Percentiles rank a stretch among this genome's conserved stretches.
These are phyloP conservation scores for Castanea crenata DNA, from an alignment of 306 rosid species.

Conservation along the genomic window DNA sequence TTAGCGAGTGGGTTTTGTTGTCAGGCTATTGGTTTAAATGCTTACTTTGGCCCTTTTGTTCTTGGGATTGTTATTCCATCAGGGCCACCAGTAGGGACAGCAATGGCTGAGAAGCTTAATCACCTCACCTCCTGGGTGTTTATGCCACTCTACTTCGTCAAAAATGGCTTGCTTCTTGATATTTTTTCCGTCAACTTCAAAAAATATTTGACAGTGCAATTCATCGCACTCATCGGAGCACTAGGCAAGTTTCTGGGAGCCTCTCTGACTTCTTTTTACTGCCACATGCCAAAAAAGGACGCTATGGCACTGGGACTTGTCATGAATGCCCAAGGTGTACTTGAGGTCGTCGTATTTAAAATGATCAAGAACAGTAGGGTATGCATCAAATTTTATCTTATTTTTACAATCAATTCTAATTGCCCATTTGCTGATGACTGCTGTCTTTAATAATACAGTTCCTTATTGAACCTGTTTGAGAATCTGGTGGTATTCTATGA, in stretches of 20 bases:
- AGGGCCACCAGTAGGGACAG: conserved; percentile 31
- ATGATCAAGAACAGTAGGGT: conserved; percentile 11
- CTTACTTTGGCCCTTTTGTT: conserved; percentile 27
- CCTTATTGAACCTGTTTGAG: neutral
- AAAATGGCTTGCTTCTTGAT: conserved; percentile 21
- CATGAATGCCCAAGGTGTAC: conserved; percentile 34
- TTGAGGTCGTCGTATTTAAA: conserved; percentile 29
- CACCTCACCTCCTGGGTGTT: conserved; percentile 29
- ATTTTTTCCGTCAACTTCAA: neutral
- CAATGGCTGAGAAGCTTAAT: conserved; percentile 25
- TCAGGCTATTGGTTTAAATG: conserved; percentile 23
- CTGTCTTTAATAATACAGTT: neutral
- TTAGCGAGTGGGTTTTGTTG: conserved; percentile 24
- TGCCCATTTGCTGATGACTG: neutral
- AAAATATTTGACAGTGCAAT: conserved; percentile 4
- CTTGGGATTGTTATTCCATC: conserved; percentile 34
- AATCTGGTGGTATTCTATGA: neutral
- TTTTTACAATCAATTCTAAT: neutral
- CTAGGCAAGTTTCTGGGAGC: conserved; percentile 32
- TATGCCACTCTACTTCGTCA: conserved; percentile 33
- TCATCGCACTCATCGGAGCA: conserved; percentile 15
- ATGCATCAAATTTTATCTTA: neutral
- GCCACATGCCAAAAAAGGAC: conserved; percentile 22
- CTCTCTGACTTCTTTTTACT: neutral
- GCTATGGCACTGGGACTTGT: conserved; percentile 34